These are phyloP conservation scores for Sarocladiaceae sp. DNA, from an alignment of 2,329 filamentous ascomycete species.

Conservation along the genomic window DNA sequence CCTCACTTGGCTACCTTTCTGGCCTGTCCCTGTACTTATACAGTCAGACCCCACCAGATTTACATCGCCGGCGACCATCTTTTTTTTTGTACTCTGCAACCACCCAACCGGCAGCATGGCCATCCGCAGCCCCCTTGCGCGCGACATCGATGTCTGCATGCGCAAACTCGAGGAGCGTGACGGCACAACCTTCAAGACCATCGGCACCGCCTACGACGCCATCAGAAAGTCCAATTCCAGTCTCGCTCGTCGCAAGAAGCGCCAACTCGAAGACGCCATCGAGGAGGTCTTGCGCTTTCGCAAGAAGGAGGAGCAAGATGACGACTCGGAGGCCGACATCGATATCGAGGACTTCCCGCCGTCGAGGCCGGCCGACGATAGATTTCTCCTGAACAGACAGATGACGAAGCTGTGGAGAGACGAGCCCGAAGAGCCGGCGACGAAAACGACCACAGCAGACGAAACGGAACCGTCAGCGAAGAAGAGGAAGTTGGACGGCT, in stretches of 20 bases:
- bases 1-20: no score
- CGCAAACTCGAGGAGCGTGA: conserved; percentile 65
- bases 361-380: conserved; percentile 24
- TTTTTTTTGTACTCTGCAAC: not conserved
- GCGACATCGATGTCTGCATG: conserved; percentile 73
- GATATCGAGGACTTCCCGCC: conserved; percentile 27
- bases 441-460: conserved; percentile 23
- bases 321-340: conserved; percentile 46
- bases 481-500: conserved; percentile 24
- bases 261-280: conserved; percentile 75
- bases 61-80: no score
- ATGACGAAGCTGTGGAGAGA: conserved; percentile 34
- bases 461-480: conserved; percentile 21
- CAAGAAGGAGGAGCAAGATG: conserved; percentile 51
- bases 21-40: no score
- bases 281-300: conserved; percentile 73
- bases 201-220: conserved; percentile 63
- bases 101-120: conserved; percentile 21
- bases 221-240: conserved; percentile 85
- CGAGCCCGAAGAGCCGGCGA: conserved; percentile 13
- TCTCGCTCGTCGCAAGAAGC: conserved; percentile 75
- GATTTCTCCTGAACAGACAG: conserved; percentile 35
- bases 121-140: conserved; percentile 53
- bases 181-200: conserved; percentile 40
- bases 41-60: no score